Base-by-base conservation (phyloP, 495 filamentous ascomycete genomes). In the Xylona heveae region DNA sequence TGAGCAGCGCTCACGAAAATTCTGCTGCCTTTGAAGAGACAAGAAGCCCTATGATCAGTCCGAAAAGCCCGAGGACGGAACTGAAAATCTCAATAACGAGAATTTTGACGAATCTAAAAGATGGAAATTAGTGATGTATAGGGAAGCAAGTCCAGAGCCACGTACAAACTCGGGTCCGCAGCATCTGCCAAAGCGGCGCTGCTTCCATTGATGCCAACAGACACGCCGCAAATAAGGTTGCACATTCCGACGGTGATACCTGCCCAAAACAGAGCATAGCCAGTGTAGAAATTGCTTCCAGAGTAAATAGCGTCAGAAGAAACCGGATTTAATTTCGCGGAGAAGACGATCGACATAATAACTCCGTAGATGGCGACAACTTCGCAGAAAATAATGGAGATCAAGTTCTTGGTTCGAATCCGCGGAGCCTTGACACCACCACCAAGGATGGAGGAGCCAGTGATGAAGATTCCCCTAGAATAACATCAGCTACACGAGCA, bases 311-410 rank as follows among this genome's bases (percentile, higher is more conserved):
- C 55, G 2, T 64, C 61, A 5, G 47, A 50, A 15, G 54, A 35
- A 19, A 78, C 56, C 10, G 51, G 36, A 40, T 66, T 64, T 35
- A 99, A 52, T 48, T 92, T 88, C 19, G 84, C 59, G 23, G 84
- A 90, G 61, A 93, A 94, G 28, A 99, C 73, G 51, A 99, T 99
- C 38, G 85, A 74, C 80, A 95, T 95, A 57, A 99, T 99, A 45
- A 99, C 83, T 45, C 90, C 90, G 63, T 99, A 99, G 51, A 99
- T 99, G 47, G 90, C 90, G 39, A 99, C 90, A 42, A 95, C 90
- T 57, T 99, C 90, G 59, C 90, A 99, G 66, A 99, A 99, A 59
- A 99, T 94, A 59, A 99, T 95, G 42, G 90, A 95, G 49, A 99
- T 93, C 38, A 99, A 53, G 58, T 95, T 99, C 70, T 99, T 99